Evolutionary conservation across 495 filamentous ascomycete genomes (phyloP).

Genomic region (Annulohypoxylon stygium): DNA sequence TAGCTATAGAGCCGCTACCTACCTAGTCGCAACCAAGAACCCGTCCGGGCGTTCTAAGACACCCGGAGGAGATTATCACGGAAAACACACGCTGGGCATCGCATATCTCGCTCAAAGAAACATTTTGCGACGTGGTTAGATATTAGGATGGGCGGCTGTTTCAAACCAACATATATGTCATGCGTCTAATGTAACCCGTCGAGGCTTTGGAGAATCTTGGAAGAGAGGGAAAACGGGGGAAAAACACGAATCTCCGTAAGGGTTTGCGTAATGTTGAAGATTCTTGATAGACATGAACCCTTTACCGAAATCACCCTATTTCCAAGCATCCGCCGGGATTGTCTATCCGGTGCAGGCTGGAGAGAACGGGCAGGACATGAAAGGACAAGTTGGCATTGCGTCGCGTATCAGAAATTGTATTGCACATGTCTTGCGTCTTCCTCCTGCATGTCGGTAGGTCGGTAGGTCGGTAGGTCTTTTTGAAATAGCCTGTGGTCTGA

Average conservation of each 20-base stretch:
- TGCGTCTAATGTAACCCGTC: slow-evolving; percentile 20
- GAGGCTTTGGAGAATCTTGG: slow-evolving; percentile 3
- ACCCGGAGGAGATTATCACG: neutral
- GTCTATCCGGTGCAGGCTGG: slow-evolving; percentile 32
- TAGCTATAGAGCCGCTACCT: slow-evolving; percentile 35
- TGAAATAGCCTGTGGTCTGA: slow-evolving; percentile 37
- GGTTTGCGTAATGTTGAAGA: slow-evolving; percentile 4
- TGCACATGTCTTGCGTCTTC: slow-evolving; percentile 25
- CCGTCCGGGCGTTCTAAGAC: slow-evolving; percentile 25
- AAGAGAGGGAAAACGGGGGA: neutral
- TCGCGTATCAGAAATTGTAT: slow-evolving; percentile 44
- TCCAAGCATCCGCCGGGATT: slow-evolving; percentile 37
- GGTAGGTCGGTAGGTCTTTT: slow-evolving; percentile 36
- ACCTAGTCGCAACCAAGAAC: slow-evolving; percentile 6
- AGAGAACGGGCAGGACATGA: neutral
- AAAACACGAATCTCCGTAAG: slow-evolving; percentile 9
- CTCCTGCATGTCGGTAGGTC: slow-evolving; percentile 45
- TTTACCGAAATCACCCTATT: slow-evolving; percentile 35
- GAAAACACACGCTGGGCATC: slow-evolving; percentile 12
- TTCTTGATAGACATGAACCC: slow-evolving; percentile 7
- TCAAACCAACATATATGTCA: slow-evolving; percentile 17
- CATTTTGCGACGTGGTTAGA: slow-evolving; percentile 16
- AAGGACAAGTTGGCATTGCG: slow-evolving; percentile 25
- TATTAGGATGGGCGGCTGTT: slow-evolving; percentile 23
- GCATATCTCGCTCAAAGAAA: slow-evolving; percentile 29